Conservation (phyloP, 306 rosid genomes). For the Malus domestica region DNA sequence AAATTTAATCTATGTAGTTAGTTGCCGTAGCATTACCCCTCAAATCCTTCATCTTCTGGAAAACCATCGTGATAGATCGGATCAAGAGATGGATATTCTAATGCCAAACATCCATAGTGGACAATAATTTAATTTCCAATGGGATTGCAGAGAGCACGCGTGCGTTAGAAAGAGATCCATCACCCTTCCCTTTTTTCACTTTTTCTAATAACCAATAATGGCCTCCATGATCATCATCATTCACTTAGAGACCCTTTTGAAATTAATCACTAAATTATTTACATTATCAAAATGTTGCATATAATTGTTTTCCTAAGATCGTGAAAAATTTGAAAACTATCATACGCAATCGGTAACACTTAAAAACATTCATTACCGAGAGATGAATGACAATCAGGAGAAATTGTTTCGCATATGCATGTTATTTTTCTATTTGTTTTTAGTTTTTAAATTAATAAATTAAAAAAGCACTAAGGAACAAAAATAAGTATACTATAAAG, state of each 20-base stretch:
- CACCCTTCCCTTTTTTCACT: neutral
- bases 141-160: neutral
- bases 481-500: too few relatives aligned
- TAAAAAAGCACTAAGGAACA: too few relatives aligned
- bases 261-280: too few relatives aligned
- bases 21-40: neutral
- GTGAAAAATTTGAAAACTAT: neutral
- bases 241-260: neutral
- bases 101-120: neutral
- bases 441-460: neutral
- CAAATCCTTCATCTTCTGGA: neutral
- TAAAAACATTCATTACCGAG: too few relatives aligned
- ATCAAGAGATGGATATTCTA: neutral
- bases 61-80: neutral
- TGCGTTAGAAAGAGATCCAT: neutral
- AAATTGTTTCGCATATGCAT: too few relatives aligned
- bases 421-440: too few relatives aligned
- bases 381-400: too few relatives aligned
- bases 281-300: neutral
- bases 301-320: neutral
- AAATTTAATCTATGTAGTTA: too few relatives aligned
- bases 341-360: neutral
- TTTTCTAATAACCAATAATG: neutral
- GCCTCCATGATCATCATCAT: neutral
- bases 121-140: too few relatives aligned